Percentiles rank a stretch among this genome's conserved stretches.
Evolutionary conservation across 2,329 filamentous ascomycete species (phyloP).

Genomic region (Penicillium psychrosexuale): DNA sequence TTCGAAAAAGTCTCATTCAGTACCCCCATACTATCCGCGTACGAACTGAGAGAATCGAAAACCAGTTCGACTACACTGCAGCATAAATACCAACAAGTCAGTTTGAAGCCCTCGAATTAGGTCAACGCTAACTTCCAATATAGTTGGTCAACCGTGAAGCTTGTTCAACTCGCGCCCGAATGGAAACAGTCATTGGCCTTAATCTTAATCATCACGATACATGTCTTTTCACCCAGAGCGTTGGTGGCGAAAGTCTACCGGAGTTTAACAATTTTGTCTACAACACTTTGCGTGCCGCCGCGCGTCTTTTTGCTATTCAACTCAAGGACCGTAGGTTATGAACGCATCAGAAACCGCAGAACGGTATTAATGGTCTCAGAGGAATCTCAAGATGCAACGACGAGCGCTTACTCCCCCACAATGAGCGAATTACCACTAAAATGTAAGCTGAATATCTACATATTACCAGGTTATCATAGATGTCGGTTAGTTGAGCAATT

Average conservation of each 20-base stretch:
- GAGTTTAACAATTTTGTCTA: not conserved
- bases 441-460: too few species aligned
- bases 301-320: conserved; percentile 11
- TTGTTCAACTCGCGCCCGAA: not conserved
- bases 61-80: not conserved
- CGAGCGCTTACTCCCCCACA: conserved; percentile 1
- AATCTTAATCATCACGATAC: not conserved
- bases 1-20: not conserved
- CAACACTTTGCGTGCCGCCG: not conserved
- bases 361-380: not conserved
- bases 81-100: not conserved
- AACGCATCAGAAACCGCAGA: too few species aligned
- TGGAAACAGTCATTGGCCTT: not conserved
- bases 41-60: not conserved
- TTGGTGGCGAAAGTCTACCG: not conserved
- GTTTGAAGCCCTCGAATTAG: not conserved
- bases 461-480: not conserved
- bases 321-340: conserved; percentile 3
- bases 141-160: not conserved
- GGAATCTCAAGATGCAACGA: conserved; percentile 18
- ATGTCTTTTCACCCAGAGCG: not conserved
- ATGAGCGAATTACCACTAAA: too few species aligned
- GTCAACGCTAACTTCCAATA: not conserved
- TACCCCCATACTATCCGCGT: not conserved
- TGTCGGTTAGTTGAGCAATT: too few species aligned